Base-by-base conservation (phyloP, 2,329 filamentous ascomycete genomes). In the Berkeleyomyces rouxiae region DNA sequence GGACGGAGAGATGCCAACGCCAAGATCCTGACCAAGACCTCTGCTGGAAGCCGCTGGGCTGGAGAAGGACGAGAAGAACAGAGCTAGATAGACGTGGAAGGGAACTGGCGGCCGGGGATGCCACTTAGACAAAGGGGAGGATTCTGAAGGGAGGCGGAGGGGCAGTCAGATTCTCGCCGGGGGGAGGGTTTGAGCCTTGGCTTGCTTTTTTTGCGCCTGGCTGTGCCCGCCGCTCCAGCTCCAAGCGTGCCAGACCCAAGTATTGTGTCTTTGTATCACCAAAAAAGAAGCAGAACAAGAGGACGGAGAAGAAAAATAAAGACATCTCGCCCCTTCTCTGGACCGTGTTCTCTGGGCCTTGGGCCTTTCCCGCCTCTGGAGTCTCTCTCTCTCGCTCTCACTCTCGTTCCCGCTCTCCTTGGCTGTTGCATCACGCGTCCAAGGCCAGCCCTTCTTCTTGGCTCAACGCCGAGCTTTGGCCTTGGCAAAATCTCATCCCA, bases 381-480 rank as follows among this genome's bases (percentile, higher is more conserved):
- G 23, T 53, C 23, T 57, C 36, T 5, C 33, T 37, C 9, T 16
- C 31, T n/a, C 40, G 16, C 23, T 39, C 13, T 63, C 11, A 39
- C 13, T 23, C 4, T 59, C 31, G 37, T 44, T 46, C 36, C 31
- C 61, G 59, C 46, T 58, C 40, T n/a, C 39, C 36, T 63, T 37
- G 57, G 58, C 62, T 64, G 49, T 40, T 64, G 58, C 49, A 58
- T 64, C 62, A 64, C 62, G 58, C 62, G 58, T 64, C 40, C 16
- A 55, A 11, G 42, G 47, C 58, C 36, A 57, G 58, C 39, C 62
- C 42, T 59, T 59, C 60, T 37, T 64, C 62, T 64, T 64, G 62
- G 62, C 62, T 58, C 62, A 64, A 64, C 62, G 62, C 62, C 62
- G 62, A 64, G 58, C 62, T 61, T 58, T 53, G 58, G 62, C 57